These are phyloP conservation scores for Hirschfeldia incana DNA, from an alignment of 345 rosid species.

Conservation along the genomic window DNA sequence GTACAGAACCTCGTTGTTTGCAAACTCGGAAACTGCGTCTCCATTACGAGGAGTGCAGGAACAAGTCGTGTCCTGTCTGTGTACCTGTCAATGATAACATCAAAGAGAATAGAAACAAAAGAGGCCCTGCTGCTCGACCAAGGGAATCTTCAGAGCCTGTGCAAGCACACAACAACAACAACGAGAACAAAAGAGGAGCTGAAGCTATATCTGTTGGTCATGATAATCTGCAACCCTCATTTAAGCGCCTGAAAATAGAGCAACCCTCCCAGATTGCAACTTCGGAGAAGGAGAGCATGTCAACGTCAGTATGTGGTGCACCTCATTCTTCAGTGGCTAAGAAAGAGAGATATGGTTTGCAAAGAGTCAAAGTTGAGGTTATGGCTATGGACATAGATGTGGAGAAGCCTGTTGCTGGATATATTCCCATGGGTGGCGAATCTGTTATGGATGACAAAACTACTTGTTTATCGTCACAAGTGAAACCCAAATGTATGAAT, in stretches of 20 bases:
- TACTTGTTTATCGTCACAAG: slow-evolving; percentile 41
- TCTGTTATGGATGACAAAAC: slow-evolving; percentile 35
- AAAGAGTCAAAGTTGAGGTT: background rate
- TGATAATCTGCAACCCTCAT: slow-evolving; percentile 60
- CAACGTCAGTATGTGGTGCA: background rate
- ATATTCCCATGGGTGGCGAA: slow-evolving; percentile 40
- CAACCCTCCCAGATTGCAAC: slow-evolving; percentile 46
- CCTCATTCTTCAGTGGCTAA: slow-evolving; percentile 30
- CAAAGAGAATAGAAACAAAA: slow-evolving; percentile 43
- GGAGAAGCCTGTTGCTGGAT: slow-evolving; percentile 49
- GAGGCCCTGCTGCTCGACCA: slow-evolving; percentile 16
- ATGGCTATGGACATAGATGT: no score
- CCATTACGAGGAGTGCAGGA: slow-evolving; percentile 62
- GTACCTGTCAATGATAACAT: slow-evolving; percentile 51
- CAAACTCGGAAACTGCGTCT: slow-evolving; percentile 52
- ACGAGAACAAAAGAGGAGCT: slow-evolving; percentile 27
- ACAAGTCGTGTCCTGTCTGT: slow-evolving; percentile 68
- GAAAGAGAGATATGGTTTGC: slow-evolving; percentile 47
- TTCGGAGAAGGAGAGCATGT: slow-evolving; percentile 43
- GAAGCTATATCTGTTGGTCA: slow-evolving; percentile 39
- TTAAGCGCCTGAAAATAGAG: slow-evolving; percentile 70
- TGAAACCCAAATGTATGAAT: slow-evolving; percentile 41
- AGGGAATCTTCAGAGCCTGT: slow-evolving; percentile 45
- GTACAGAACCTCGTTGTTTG: slow-evolving; percentile 54
- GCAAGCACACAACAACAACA: slow-evolving; percentile 31